Evolutionary conservation across 768 basidiomycete species (phyloP).

Genomic region (Fibroporia radiculosa): DNA sequence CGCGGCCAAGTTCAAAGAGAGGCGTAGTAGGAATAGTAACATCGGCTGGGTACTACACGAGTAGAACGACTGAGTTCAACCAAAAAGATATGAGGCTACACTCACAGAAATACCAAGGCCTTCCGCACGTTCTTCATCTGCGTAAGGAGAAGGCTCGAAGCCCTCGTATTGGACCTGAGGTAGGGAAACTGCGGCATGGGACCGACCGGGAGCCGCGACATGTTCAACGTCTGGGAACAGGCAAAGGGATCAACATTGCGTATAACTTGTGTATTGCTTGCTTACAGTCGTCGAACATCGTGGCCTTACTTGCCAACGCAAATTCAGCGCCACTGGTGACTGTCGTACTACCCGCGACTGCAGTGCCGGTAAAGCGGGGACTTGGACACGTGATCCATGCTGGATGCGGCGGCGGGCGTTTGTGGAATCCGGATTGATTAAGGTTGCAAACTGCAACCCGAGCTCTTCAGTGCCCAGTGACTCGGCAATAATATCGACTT

Average conservation of each 20-base stretch:
- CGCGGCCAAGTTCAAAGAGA: constrained; percentile 78
- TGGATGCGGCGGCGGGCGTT: background rate
- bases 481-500: too few species aligned
- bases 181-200: constrained; percentile 29
- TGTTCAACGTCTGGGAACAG: constrained; percentile 74
- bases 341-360: too few species aligned
- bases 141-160: constrained; percentile 70
- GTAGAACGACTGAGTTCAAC: background rate
- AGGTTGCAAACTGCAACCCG: too few species aligned
- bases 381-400: background rate
- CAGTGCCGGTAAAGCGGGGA: background rate
- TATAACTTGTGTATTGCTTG: constrained; percentile 1
- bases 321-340: too few species aligned
- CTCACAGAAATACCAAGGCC: constrained; percentile 23
- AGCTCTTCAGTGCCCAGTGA: too few species aligned
- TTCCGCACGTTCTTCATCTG: constrained; percentile 42
- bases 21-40: constrained; percentile 36
- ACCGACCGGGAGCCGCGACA: constrained; percentile 43
- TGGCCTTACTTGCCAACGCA: background rate
- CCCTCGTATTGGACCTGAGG: constrained; percentile 77
- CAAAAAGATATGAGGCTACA: background rate
- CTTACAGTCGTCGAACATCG: constrained; percentile 37
- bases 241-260: constrained; percentile 7
- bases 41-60: constrained; percentile 9
- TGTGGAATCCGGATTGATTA: too few species aligned